Evolutionary conservation across 495 filamentous ascomycete species (phyloP), one percentile per base, ranked within the genome.

Genomic region (Trichoderma parareesei): DNA sequence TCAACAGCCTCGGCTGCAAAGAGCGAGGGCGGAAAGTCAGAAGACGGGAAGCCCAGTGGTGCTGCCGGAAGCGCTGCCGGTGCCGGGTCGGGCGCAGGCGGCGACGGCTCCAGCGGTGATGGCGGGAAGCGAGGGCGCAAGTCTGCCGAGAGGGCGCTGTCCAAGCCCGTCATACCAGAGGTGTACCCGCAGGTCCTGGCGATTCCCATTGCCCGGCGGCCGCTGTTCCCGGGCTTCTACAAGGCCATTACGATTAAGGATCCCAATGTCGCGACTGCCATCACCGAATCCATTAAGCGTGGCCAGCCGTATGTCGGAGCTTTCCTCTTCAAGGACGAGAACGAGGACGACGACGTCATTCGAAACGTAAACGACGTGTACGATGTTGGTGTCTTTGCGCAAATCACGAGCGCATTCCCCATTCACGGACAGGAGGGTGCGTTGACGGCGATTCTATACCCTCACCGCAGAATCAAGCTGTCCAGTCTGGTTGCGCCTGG

Each of bases 161-260:
- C 90, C 71, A 98, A 97, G 76, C 89, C 92, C 4, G 81, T 87
- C 0, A 87, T 97, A 5, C 95, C 95, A 27, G 95, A 97, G 60
- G 87, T 97, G 44, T 99, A 99, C 73, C 94, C 95, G 27, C 93
- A 98, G 71, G 92, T 99, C 60, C 92, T 99, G 89, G 95, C 95
- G 1, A 93, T 99, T 64, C 94, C 95, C n/a, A 97, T 99, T 69
- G 89, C 90, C 5, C 93, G 94, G 77, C 85, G 95, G 59, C 95
- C 94, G 35, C 77, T 99, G 2, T 99, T 97, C 76, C 95, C 95
- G 0, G 95, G 95, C 0, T 99, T 97, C 77, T 99, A 99, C 78
- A 99, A 99, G 74, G 93, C 95, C 3, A 90, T 99, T 66, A 98
- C 94, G 5, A 92, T 99, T 63, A 88, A 88, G 67, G 91, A 99